phyloP scores from a whole-genome alignment of 148 eudicot species.

The Spergularia bocconei region DNA sequence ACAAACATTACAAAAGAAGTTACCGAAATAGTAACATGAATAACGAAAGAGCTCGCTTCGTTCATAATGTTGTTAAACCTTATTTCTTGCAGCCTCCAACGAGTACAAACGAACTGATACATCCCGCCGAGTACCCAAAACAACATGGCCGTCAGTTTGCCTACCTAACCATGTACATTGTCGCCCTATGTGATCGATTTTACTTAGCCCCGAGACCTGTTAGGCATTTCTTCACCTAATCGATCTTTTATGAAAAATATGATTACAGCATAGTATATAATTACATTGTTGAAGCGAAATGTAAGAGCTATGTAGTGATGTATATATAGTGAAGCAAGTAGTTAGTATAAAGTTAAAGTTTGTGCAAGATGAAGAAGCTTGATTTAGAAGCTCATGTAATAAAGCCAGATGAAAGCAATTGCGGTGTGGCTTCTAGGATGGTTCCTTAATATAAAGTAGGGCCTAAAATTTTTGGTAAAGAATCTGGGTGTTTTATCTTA shows the following conservation, averaged over 20 bases:
- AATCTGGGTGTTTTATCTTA: not conserved
- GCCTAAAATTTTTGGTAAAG: not conserved
- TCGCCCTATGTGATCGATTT: too few relatives aligned
- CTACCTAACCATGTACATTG: not conserved
- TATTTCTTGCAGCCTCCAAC: conserved; percentile 43
- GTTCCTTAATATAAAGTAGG: conserved; percentile 18
- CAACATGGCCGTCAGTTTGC: not conserved
- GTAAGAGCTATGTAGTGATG: too few relatives aligned
- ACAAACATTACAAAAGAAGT: conserved; percentile 19
- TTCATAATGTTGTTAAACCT: conserved; percentile 28
- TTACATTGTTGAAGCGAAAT: too few relatives aligned
- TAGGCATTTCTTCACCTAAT: not conserved
- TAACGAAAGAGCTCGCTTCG: conserved; percentile 15
- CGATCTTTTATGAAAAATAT: too few relatives aligned
- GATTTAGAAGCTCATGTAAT: not conserved
- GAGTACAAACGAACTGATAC: conserved; percentile 20
- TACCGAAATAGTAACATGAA: conserved; percentile 17
- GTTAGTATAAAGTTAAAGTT: not conserved
- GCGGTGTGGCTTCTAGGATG: conserved; percentile 24
- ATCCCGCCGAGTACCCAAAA: conserved; percentile 28
- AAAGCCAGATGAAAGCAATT: conserved; percentile 15
- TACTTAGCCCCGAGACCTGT: not conserved
- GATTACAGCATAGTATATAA: too few relatives aligned
- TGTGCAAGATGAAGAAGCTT: conserved; percentile 8
- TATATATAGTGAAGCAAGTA: too few relatives aligned